These are phyloP conservation scores for Mortierella sp. DNA, from an alignment of 371 early-diverging fungal species.

Conservation along the genomic window DNA sequence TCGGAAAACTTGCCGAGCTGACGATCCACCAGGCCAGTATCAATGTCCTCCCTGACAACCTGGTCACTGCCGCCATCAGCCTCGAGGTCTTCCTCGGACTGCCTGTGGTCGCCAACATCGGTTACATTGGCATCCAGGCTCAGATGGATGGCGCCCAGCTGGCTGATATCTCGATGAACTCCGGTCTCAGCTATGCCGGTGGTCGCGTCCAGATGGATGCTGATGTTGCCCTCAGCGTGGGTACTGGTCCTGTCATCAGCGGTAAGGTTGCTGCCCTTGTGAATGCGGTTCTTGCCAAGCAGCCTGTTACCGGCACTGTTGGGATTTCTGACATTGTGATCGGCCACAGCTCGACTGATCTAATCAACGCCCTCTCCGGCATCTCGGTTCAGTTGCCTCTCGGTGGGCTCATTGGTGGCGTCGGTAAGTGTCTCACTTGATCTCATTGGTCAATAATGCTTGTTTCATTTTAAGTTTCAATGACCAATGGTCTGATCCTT, in stretches of 20 bases:
- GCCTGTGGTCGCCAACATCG: constrained; percentile 51
- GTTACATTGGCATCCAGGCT: constrained; percentile 48
- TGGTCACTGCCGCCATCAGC: constrained; percentile 32
- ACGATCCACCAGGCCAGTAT: constrained; percentile 43
- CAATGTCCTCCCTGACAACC: constrained; percentile 47
- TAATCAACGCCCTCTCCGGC: constrained; percentile 40
- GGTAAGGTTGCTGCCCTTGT: constrained; percentile 45
- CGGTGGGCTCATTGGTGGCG: constrained; percentile 33
- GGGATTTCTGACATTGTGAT: constrained; percentile 42
- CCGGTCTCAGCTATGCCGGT: constrained; percentile 33
- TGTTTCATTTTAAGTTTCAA: not conserved
- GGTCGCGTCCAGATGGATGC: constrained; percentile 44
- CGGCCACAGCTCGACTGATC: constrained; percentile 35
- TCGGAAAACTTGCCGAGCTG: constrained; percentile 35
- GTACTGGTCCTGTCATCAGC: constrained; percentile 38
- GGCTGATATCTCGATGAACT: constrained; percentile 39
- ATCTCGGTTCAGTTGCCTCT: constrained; percentile 29
- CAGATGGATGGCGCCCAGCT: constrained; percentile 40
- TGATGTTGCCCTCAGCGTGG: constrained; percentile 36
- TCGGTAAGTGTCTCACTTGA: constrained; percentile 19
- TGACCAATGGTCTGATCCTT: not conserved
- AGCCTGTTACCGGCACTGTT: constrained; percentile 38
- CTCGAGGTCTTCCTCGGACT: constrained; percentile 53
- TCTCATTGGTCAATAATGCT: not conserved
- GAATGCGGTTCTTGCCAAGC: constrained; percentile 42